Base-by-base conservation (phyloP, 805 yeast genomes). In the Candida nonsorbophila region DNA sequence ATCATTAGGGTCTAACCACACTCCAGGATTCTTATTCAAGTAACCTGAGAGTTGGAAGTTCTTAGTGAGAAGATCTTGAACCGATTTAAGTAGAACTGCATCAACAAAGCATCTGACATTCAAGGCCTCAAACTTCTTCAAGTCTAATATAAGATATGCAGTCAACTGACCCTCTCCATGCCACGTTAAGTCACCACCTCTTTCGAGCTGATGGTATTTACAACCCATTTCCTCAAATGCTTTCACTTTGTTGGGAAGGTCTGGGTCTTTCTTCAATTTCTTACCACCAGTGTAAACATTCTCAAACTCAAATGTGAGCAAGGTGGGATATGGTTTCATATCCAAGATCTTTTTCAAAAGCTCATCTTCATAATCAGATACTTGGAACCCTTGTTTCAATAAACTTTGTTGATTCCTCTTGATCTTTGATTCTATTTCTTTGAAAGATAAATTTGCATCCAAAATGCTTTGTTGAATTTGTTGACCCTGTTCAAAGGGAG, bases 91-190 rank as follows among this genome's bases (percentile, higher is more conserved):
- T 20, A 85, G 58, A n/a, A 69, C 66, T 3, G 77, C 55, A 17
- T 60, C 67, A 2, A 85, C 84, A 44, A 72, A 78, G 50, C 86
- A 80, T 39, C 76, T 67, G 1, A 82, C 75, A 0, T 79, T 65
- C 26, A 83, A 57, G 28, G 69, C 57, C 19, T 58, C 44, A 43
- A 83, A 82, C 18, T 72, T 67, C 38, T 70, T 68, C 30, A 92
- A 60, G 51, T 92, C 62, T 30, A 65, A 30, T 1, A 92, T 69
- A 7, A 92, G 79, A 48, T 90, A 92, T 4, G 85, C 76, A 2
- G 88, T 95, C 21, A 86, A 50, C 55, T 92, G 99, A 0, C 98
- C 98, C 1, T 92, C 83, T 0, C 97, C 97, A 58, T 92, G 99
- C 66, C 84, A 92, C 0, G 98, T 92, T 1, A 92, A 76, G 51